Evolutionary conservation across 805 yeast genomes (phyloP).

Genomic region (Metschnikowia lachancei): DNA sequence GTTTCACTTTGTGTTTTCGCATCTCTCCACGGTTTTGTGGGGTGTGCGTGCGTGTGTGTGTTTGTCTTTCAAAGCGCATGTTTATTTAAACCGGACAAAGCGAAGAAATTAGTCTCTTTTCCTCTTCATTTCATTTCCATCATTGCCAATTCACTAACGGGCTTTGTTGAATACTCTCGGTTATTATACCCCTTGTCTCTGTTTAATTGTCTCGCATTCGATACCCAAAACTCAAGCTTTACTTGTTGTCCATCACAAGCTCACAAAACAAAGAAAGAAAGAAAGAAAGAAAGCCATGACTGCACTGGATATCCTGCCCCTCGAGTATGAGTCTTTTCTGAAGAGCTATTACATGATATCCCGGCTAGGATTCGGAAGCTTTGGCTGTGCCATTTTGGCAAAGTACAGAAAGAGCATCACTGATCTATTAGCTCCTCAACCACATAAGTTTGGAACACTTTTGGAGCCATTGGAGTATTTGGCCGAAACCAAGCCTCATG

Average conservation of each 20-base stretch:
- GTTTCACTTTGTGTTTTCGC: conserved; percentile 7
- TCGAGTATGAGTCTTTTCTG: conserved; percentile 19
- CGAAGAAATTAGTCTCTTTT: background rate
- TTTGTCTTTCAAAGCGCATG: conserved; percentile 5
- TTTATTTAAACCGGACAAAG: conserved; percentile 5
- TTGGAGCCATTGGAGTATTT: conserved; percentile 41
- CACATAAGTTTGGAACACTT: conserved; percentile 43
- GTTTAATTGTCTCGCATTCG: background rate
- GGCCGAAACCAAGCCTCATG: conserved; percentile 19
- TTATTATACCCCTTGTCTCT: too few relatives aligned
- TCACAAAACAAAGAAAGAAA: background rate
- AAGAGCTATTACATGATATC: conserved; percentile 47
- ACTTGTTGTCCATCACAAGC: background rate
- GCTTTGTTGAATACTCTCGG: background rate
- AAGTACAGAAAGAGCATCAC: conserved; percentile 37
- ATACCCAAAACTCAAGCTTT: background rate
- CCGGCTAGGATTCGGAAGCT: conserved; percentile 69
- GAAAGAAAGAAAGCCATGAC: conserved; percentile 2
- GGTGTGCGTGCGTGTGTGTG: conserved; percentile 13
- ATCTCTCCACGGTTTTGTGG: conserved; percentile 1
- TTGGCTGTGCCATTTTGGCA: conserved; percentile 69
- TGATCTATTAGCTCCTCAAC: conserved; percentile 19
- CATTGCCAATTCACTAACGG: background rate
- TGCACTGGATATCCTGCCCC: conserved; percentile 9
- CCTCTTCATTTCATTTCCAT: background rate